Evolutionary conservation across 2,329 filamentous ascomycete species (phyloP).

Genomic region (Fusarium virguliforme): DNA sequence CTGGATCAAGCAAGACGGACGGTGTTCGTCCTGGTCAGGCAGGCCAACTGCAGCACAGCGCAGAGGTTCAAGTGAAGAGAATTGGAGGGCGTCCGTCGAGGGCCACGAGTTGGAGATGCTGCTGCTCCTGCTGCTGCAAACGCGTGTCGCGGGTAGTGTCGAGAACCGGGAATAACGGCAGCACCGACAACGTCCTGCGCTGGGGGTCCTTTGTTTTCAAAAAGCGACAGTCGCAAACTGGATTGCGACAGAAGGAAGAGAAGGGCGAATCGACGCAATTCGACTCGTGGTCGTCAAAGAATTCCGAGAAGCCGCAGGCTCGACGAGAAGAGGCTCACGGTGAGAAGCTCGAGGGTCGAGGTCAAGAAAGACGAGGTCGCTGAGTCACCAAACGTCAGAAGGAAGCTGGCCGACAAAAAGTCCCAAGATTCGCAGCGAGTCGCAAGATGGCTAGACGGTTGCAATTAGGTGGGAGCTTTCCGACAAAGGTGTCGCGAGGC

Average conservation of each 20-base stretch:
- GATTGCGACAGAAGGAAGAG: neutral
- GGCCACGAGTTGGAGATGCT: conserved; percentile 35
- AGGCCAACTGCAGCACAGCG: conserved; percentile 49
- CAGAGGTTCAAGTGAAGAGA: conserved; percentile 38
- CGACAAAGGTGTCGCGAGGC: conserved; percentile 14
- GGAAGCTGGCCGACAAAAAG: conserved; percentile 10
- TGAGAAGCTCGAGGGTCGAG: conserved; percentile 34
- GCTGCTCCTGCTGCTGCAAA: conserved; percentile 30
- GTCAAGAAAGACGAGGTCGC: conserved; percentile 31
- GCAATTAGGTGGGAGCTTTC: conserved; percentile 29
- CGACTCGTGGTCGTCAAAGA: conserved; percentile 15
- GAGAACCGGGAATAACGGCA: conserved; percentile 24
- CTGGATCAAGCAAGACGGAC: conserved; percentile 46
- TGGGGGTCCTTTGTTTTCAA: conserved; percentile 28
- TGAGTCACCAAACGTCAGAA: conserved; percentile 43
- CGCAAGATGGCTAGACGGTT: conserved; percentile 35
- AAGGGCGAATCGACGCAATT: conserved; percentile 28
- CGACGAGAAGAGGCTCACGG: conserved; percentile 14
- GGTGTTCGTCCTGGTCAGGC: conserved; percentile 45
- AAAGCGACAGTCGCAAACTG: conserved; percentile 28
- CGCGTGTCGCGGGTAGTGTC: conserved; percentile 25
- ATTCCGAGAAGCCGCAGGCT: conserved; percentile 28
- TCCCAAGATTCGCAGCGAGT: conserved; percentile 26
- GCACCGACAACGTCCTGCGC: conserved; percentile 47
- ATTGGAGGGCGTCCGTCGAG: conserved; percentile 33